A percentile compares a stretch with the other conserved stretches of the same genome.
Conservation (phyloP, 805 yeast genomes). For the Candida coquimbonensis region DNA sequence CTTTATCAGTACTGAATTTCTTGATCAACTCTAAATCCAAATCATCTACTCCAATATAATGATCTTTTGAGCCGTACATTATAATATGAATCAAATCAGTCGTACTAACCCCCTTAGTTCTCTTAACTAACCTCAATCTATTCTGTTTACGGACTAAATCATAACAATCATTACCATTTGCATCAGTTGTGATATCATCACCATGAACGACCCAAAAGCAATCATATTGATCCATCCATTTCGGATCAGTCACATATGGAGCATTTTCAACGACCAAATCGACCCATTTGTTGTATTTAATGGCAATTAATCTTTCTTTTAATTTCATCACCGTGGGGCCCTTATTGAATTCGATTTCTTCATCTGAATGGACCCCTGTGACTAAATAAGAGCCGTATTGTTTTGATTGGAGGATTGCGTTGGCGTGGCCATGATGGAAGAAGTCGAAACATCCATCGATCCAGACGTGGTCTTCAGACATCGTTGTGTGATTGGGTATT, state of each 20-base stretch:
- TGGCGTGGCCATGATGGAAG: slow-evolving; percentile 97
- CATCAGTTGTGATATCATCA: slow-evolving; percentile 95
- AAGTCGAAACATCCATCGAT: slow-evolving; percentile 98
- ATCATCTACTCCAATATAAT: slow-evolving; percentile 8
- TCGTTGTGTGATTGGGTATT: background rate
- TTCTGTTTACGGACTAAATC: slow-evolving; percentile 75
- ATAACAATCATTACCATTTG: slow-evolving; percentile 91
- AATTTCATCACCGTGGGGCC: slow-evolving; percentile 92
- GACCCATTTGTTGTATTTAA: slow-evolving; percentile 87
- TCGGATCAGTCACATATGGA: slow-evolving; percentile 89
- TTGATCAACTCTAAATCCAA: slow-evolving; percentile 4
- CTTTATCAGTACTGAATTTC: slow-evolving; percentile 53
- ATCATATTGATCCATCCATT: slow-evolving; percentile 54
- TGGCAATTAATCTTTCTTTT: slow-evolving; percentile 76
- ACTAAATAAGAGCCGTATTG: slow-evolving; percentile 67
- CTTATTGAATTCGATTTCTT: slow-evolving; percentile 72
- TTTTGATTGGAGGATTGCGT: slow-evolving; percentile 91
- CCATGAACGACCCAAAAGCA: slow-evolving; percentile 97
- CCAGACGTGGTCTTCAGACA: slow-evolving; percentile 53
- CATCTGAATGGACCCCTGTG: slow-evolving; percentile 92
- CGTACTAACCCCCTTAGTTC: slow-evolving; percentile 92
- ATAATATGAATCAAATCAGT: slow-evolving; percentile 92
- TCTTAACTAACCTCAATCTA: slow-evolving; percentile 82
- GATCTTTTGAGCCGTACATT: slow-evolving; percentile 31
- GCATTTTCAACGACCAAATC: slow-evolving; percentile 66